phyloP scores from a whole-genome alignment of 768 basidiomycete species.

The Gymnopilus dilepis region DNA sequence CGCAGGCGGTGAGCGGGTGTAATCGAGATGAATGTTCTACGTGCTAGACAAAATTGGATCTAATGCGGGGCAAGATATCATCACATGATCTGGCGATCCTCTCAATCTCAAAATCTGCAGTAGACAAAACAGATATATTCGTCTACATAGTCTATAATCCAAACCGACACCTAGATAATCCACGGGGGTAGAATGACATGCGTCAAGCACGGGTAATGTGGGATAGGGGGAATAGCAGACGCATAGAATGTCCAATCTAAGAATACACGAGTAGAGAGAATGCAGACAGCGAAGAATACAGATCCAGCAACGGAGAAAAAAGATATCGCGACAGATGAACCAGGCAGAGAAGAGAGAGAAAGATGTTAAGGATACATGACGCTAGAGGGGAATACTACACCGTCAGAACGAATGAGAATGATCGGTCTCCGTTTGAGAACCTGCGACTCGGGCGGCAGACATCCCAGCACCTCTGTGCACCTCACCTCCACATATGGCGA shows the following conservation, averaged over 20 bases:
- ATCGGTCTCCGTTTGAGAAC: conserved; percentile 76
- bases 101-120: not conserved
- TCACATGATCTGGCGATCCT: not conserved
- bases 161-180: conserved; percentile 1
- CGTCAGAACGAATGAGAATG: conserved; percentile 82
- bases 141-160: conserved; percentile 1
- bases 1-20: too few species aligned
- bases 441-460: conserved; percentile 75
- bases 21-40: not conserved
- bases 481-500: conserved; percentile 88
- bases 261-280: conserved; percentile 28
- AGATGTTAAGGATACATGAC: conserved; percentile 73
- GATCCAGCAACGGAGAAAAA: conserved; percentile 32
- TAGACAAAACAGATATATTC: conserved; percentile 9
- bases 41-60: not conserved
- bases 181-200: conserved; percentile 21
- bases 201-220: conserved; percentile 20
- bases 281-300: conserved; percentile 29
- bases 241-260: conserved; percentile 29
- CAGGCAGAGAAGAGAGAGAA: conserved; percentile 14
- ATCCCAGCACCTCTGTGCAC: conserved; percentile 85
- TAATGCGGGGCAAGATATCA: not conserved
- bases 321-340: conserved; percentile 14
- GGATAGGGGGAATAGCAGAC: conserved; percentile 7
- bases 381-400: conserved; percentile 86